These are phyloP conservation scores for Pouteria campechiana DNA, from an alignment of 179 eudicot species.

Conservation along the genomic window DNA sequence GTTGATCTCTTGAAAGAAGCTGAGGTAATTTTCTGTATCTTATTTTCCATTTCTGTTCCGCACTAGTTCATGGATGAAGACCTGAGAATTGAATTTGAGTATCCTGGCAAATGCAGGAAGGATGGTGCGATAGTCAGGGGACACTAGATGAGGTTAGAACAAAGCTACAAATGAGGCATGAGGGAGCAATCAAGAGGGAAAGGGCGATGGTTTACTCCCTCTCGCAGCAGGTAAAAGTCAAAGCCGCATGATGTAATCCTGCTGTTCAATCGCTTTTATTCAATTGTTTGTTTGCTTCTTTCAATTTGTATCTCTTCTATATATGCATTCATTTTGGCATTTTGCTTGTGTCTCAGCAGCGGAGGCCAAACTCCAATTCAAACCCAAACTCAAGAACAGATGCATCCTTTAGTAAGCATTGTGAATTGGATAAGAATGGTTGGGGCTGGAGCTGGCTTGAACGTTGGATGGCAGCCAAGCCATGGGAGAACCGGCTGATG, in stretches of 20 bases:
- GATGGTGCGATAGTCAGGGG: conserved; percentile 78
- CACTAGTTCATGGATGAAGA: too few relatives aligned
- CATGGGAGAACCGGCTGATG: conserved; percentile 88
- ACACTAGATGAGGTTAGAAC: conserved; percentile 61
- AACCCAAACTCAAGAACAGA: conserved; percentile 20
- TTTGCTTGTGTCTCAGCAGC: conserved; percentile 53
- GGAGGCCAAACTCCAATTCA: conserved; percentile 35
- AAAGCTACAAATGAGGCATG: conserved; percentile 70
- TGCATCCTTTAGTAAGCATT: conserved; percentile 20
- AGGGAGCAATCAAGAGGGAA: conserved; percentile 73
- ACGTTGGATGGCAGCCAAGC: conserved; percentile 95
- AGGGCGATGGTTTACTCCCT: conserved; percentile 62
- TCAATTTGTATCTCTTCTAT: neutral
- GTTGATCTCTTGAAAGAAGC: conserved; percentile 64
- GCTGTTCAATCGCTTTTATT: neutral
- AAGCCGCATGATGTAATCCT: neutral
- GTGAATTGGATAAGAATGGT: conserved; percentile 39
- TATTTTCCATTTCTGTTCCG: neutral
- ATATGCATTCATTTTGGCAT: too few relatives aligned
- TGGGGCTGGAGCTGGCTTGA: conserved; percentile 95
- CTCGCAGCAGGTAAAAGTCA: conserved; percentile 42
- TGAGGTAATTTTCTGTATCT: conserved; percentile 36
- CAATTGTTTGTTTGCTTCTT: neutral
- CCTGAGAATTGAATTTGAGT: too few relatives aligned
- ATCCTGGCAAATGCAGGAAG: conserved; percentile 30